Evolutionary conservation across 2,329 filamentous ascomycete genomes (phyloP), one percentile per base, ranked within the genome.

Genomic region (Colletotrichum orbiculare): DNA sequence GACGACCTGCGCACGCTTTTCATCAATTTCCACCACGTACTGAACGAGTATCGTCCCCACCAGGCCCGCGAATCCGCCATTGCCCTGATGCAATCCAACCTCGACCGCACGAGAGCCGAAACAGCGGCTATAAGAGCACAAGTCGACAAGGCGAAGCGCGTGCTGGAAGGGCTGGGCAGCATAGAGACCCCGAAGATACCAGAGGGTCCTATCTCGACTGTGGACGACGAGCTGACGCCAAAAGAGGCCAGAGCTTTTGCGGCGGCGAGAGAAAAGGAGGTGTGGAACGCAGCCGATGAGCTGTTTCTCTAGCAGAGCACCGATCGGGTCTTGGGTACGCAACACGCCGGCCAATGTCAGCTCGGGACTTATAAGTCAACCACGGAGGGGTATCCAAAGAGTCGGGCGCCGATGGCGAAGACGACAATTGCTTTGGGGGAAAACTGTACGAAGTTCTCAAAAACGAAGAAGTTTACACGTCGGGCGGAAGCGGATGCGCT

Each of bases 21-120:
- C 68, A 89, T 95, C 76, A 98, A 98, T 76, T 91, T 96, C 73
- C 94, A 97, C 78, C 93, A 96, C 73, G 85, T 97, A 58, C 88
- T 98, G 69, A 99, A 99, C 76, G 90, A 97, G 76, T 98, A 97
- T 78, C 87, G 95, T 38, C 94, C 94, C 9, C 94, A 97, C 75
- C 95, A 98, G 79, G 94, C 94, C 33, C 82, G 95, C 48, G 94
- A 97, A 80, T 94, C 90, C 35, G 82, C 97, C 63, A 97, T 97
- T 38, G 79, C 90, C 69, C 87, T 95, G 82, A 94, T 97, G 91
- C 92, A 97, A 78, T 90, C 91, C 69, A 91, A 95, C 72, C 79
- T 97, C 37, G 89, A 92, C 70, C 85, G 83, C 70, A 90, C 90
- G 60, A 87, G 85, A 69, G 86, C 85, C 59, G 94, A 97, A 78